Percentiles rank a stretch among this genome's conserved stretches.
These are phyloP conservation scores for Lepidium aucheri DNA, from an alignment of 345 rosid species.

Conservation along the genomic window DNA sequence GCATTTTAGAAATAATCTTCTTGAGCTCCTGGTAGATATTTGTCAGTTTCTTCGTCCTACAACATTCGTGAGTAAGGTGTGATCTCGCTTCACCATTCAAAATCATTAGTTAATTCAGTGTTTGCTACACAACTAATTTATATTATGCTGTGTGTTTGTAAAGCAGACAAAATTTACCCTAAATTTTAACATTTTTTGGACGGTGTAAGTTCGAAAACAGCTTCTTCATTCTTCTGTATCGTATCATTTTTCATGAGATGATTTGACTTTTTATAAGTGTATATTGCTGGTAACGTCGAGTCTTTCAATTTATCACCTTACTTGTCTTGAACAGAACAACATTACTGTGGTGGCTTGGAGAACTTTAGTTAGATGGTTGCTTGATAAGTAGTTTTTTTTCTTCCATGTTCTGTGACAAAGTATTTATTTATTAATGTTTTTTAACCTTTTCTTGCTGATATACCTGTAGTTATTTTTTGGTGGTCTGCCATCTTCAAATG, in stretches of 20 bases:
- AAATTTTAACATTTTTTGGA: background rate
- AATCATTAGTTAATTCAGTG: background rate
- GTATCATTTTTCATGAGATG: background rate
- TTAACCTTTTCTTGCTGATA: background rate
- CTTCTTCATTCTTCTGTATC: background rate
- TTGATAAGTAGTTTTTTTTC: background rate
- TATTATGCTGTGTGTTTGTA: background rate
- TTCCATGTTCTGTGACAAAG: conserved; percentile 6
- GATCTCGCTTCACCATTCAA: conserved; percentile 19
- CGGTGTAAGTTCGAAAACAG: background rate
- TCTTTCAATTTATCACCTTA: background rate
- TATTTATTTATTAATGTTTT: background rate
- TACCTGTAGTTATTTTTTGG: conserved; percentile 53
- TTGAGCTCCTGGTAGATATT: conserved; percentile 81
- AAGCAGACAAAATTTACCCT: background rate
- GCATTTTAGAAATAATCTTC: conserved; percentile 78
- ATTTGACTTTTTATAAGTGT: background rate
- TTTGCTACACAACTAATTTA: background rate
- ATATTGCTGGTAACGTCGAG: background rate
- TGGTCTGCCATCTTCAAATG: conserved; percentile 52
- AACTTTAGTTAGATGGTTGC: conserved; percentile 2
- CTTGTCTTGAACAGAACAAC: background rate
- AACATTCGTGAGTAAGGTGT: conserved; percentile 68
- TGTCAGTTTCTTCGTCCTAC: conserved; percentile 72
- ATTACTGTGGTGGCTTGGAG: background rate